A percentile compares a stretch with the other conserved stretches of the same genome.
Evolutionary conservation across 129 eudicot species (phyloP).

Genomic region (Artemisia argyi): DNA sequence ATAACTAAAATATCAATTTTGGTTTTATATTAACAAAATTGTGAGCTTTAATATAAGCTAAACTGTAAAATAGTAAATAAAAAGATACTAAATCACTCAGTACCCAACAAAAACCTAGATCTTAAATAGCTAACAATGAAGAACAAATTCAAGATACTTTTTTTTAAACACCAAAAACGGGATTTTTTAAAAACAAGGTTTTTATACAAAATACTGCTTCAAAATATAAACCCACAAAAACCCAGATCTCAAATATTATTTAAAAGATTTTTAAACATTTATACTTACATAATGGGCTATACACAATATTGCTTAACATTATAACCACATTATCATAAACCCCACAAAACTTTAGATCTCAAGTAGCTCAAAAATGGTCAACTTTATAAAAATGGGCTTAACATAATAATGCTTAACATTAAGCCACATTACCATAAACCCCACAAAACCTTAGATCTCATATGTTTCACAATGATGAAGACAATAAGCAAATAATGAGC

Average conservation of each 20-base stretch:
- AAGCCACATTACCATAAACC: background rate
- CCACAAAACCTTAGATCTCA: slow-evolving; percentile 38
- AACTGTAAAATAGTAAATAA: background rate
- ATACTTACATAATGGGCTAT: slow-evolving; percentile 12
- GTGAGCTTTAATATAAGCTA: slow-evolving; percentile 5
- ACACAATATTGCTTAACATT: slow-evolving; percentile 4
- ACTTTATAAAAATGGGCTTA: background rate
- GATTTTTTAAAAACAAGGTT: too few relatives aligned
- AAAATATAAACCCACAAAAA: slow-evolving; percentile 24
- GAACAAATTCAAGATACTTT: too few relatives aligned
- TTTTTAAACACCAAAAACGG: too few relatives aligned
- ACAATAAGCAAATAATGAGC: slow-evolving; percentile 17
- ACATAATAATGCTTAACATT: slow-evolving; percentile 4
- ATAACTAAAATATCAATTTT: slow-evolving; percentile 13
- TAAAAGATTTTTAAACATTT: background rate
- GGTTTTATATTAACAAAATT: slow-evolving; percentile 16
- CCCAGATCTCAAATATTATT: slow-evolving; percentile 27
- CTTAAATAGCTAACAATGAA: too few relatives aligned
- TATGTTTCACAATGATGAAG: slow-evolving; percentile 13
- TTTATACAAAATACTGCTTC: background rate
- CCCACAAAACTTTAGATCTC: slow-evolving; percentile 37
- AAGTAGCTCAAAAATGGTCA: background rate
- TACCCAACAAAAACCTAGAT: too few relatives aligned
- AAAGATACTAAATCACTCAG: background rate
- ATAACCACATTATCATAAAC: background rate